Conservation (phyloP, 257 asterid species). For the Solanum lignicaule region DNA sequence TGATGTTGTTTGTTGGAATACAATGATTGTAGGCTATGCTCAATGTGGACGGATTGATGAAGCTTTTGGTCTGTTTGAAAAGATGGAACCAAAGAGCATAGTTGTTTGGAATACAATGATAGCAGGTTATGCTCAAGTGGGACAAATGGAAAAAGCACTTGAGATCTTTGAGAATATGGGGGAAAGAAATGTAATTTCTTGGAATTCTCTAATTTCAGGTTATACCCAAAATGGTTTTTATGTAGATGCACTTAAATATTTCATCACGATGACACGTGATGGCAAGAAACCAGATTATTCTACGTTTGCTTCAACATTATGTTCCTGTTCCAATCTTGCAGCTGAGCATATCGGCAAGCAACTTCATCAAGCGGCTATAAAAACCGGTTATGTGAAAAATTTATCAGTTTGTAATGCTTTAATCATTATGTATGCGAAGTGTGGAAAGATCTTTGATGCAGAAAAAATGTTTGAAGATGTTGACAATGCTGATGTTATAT, state of each 20-base stretch:
- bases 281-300: conserved; percentile 25
- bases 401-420: conserved; percentile 23
- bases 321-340: conserved; percentile 27
- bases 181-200: conserved; percentile 31
- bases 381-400: conserved; percentile 17
- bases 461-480: conserved; percentile 21
- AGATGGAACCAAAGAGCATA: conserved; percentile 27
- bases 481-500: conserved; percentile 19
- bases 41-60: conserved; percentile 20
- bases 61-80: conserved; percentile 22
- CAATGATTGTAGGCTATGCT: conserved; percentile 27
- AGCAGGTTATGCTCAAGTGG: conserved; percentile 27
- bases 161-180: conserved; percentile 23
- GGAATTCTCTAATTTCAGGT: conserved; percentile 48
- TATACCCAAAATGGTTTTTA: conserved; percentile 34
- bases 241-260: conserved; percentile 26
- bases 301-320: conserved; percentile 26
- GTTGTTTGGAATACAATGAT: conserved; percentile 43
- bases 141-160: conserved; percentile 22
- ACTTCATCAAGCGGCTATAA: conserved; percentile 12
- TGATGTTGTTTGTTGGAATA: conserved; percentile 31
- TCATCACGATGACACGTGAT: conserved; percentile 17
- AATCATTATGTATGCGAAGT: conserved; percentile 27
- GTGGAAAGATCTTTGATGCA: conserved; percentile 29
- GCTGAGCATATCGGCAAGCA: conserved; percentile 2